Evolutionary conservation across 768 basidiomycete species (phyloP), one percentile per base, ranked within the genome.

Genomic region (Coprinopsis marcescibilis): DNA sequence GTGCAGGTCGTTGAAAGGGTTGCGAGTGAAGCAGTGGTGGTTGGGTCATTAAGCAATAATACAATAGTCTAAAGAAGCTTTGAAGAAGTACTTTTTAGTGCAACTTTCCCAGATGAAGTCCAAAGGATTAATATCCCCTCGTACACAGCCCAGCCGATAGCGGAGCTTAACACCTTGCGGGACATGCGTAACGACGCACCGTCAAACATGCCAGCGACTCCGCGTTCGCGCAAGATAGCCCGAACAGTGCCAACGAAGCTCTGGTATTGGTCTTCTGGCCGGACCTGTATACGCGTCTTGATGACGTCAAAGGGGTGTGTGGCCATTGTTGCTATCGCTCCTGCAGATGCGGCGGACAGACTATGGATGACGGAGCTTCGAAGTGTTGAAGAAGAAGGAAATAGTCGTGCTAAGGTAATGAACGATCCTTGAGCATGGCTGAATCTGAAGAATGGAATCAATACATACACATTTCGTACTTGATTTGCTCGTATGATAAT

Each of bases 231-330:
- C 76, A 82, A 85, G 41, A 93, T 80, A 2, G 84, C 79, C 5
- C 49, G 51, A 1, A 81, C 65, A 2, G 91, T 91, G 15, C 75
- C 75, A 24, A 70, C 46, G 15, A 97, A 68, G 7, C 87, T 81
- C 2, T 80, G 81, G 57, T 95, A 94, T 53, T 75, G 72, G 20
- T 78, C 76, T 54, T 84, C 85, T 1, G 74, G 75, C n/a, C 88
- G 82, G 2, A 97, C 87, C 69, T 97, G 93, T 61, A 97, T 83
- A 58, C 90, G 87, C 0, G 93, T 97, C 89, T 97, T 97, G 53
- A 96, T 76, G 34, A 93, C 90, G 60, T 97, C 93, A 54, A 95
- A 95, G 2, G 94, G 94, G 55, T 93, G 90, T 1, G 94, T 97
- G 1, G 73, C 73, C 45, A 92, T 64, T 0, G 92, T 95, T 1